Percentiles rank a stretch among this genome's conserved stretches.
phyloP scores from a whole-genome alignment of 2,329 filamentous ascomycete species.

The Pyrenochaeta sp. region DNA sequence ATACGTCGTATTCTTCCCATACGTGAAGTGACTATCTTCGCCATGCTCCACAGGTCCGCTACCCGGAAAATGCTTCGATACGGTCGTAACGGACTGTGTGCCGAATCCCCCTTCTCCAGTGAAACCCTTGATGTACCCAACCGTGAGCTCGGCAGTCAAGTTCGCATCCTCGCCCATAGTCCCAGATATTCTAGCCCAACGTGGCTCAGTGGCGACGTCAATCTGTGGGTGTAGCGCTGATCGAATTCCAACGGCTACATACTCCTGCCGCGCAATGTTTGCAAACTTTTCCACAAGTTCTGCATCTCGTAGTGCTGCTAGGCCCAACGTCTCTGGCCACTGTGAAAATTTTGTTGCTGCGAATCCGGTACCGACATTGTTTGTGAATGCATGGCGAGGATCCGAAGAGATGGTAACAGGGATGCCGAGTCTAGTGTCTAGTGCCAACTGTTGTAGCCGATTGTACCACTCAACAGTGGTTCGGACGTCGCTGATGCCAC shows the following conservation, averaged over 20 bases:
- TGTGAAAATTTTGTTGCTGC: conserved; percentile 57
- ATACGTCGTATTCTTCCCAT: conserved; percentile 61
- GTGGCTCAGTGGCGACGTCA: conserved; percentile 61
- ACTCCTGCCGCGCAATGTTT: conserved; percentile 60
- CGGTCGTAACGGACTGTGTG: conserved; percentile 55
- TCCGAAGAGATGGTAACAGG: conserved; percentile 60
- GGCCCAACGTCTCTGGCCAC: conserved; percentile 62
- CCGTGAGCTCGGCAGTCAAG: conserved; percentile 48
- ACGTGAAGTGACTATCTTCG: conserved; percentile 62
- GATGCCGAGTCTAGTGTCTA: conserved; percentile 59
- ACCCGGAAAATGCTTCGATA: conserved; percentile 65
- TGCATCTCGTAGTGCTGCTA: conserved; percentile 59
- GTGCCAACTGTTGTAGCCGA: conserved; percentile 52
- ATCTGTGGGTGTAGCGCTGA: conserved; percentile 61
- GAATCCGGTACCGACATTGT: conserved; percentile 56
- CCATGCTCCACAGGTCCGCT: conserved; percentile 60
- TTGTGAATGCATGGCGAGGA: conserved; percentile 57
- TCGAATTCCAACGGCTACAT: conserved; percentile 54
- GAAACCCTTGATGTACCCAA: conserved; percentile 59
- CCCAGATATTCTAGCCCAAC: conserved; percentile 58
- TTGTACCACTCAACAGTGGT: conserved; percentile 53
- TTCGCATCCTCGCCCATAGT: conserved; percentile 62
- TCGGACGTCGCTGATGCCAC: conserved; percentile 52
- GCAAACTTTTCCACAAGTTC: conserved; percentile 58
- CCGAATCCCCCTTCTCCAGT: conserved; percentile 57